phyloP scores from a whole-genome alignment of 495 filamentous ascomycete species.

The Lasiosphaeriaceae sp. region DNA sequence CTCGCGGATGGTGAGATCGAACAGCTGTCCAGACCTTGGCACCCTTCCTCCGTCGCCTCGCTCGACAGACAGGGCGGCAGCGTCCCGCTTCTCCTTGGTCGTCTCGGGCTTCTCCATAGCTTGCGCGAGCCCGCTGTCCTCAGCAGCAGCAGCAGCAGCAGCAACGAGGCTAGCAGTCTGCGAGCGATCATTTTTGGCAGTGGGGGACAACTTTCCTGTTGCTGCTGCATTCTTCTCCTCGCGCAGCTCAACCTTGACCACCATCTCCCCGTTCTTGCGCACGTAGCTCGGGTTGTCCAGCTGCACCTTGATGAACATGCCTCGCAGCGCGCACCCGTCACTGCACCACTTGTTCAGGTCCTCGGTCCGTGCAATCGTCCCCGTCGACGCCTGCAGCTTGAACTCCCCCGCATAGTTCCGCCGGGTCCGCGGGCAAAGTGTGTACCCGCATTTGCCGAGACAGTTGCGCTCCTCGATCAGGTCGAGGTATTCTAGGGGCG shows the following conservation, averaged over 20 bases:
- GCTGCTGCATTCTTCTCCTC: constrained; percentile 23
- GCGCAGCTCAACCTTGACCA: constrained; percentile 39
- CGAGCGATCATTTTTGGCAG: neutral
- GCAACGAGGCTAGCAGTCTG: neutral
- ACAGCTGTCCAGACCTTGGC: constrained; percentile 8
- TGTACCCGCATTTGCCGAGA: constrained; percentile 74
- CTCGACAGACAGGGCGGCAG: constrained; percentile 48
- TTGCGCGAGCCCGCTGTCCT: constrained; percentile 6
- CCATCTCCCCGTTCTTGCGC: neutral
- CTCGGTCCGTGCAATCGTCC: constrained; percentile 48
- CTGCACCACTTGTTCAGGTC: constrained; percentile 87
- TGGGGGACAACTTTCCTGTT: neutral
- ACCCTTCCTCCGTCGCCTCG: constrained; percentile 41
- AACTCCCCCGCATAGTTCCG: constrained; percentile 14
- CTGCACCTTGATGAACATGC: constrained; percentile 82
- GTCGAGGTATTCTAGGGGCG: constrained; percentile 80
- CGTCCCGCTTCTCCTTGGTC: constrained; percentile 24
- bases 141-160: neutral
- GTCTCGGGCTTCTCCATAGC: constrained; percentile 11
- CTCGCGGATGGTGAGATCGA: constrained; percentile 48
- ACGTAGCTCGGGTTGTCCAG: constrained; percentile 45
- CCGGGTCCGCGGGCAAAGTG: constrained; percentile 54
- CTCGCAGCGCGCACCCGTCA: constrained; percentile 68
- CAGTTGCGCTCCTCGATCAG: constrained; percentile 83
- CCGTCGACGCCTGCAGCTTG: constrained; percentile 10